A percentile compares a stretch with the other conserved stretches of the same genome.
Conservation (phyloP, 495 filamentous ascomycete species). For the Rostrohypoxylon terebratum region DNA sequence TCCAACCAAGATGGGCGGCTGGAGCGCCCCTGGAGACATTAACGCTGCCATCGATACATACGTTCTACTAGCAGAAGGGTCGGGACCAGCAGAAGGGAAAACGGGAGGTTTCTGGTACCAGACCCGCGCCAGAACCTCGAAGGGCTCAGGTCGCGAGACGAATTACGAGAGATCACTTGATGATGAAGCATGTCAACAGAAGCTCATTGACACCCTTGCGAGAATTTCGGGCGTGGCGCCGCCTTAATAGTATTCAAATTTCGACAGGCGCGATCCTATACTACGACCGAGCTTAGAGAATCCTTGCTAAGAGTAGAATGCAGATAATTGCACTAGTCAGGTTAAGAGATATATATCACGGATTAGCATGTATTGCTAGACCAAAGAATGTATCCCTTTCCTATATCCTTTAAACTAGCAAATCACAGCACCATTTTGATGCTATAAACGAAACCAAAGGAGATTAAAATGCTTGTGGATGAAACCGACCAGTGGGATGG, state of each 20-base stretch:
- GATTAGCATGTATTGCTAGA: neutral
- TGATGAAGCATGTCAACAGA: constrained; percentile 43
- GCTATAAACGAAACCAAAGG: neutral
- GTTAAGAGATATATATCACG: neutral
- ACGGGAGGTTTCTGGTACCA: constrained; percentile 46
- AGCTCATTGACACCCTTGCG: constrained; percentile 26
- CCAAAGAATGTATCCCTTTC: neutral
- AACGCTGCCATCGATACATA: constrained; percentile 60
- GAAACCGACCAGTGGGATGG: neutral
- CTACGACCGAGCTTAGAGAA: constrained; percentile 16
- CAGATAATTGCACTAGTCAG: neutral
- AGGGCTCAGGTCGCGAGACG: constrained; percentile 10
- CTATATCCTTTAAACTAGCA: neutral
- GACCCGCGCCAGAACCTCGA: constrained; percentile 21
- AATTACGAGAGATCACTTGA: constrained; percentile 29
- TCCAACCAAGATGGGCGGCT: constrained; percentile 70
- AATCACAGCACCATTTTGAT: neutral
- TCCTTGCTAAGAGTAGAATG: constrained; percentile 8
- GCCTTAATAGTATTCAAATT: constrained; percentile 7
- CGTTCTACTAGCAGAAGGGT: constrained; percentile 59
- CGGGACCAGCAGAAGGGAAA: constrained; percentile 43
- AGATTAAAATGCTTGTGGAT: neutral
- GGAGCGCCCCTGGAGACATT: constrained; percentile 59
- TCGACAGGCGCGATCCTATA: neutral
- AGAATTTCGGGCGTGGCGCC: constrained; percentile 34